phyloP scores from a whole-genome alignment of 176 grass and related monocot genomes.

The Hordeum marinum region DNA sequence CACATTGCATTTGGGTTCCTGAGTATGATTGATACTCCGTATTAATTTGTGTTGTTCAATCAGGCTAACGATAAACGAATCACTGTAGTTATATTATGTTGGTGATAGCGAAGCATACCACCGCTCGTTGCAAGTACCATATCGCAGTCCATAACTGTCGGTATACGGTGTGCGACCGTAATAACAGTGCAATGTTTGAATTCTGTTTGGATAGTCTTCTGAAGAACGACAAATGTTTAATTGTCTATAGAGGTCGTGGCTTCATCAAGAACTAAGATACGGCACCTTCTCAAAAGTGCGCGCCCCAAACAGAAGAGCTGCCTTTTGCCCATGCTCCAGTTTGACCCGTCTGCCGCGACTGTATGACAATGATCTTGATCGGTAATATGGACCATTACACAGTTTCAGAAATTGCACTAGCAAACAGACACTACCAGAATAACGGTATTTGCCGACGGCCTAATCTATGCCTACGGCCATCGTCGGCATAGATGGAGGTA shows the following conservation, averaged over 20 bases:
- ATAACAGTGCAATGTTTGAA: constrained; percentile 79
- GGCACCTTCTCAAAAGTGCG: constrained; percentile 60
- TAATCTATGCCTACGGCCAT: too few species aligned
- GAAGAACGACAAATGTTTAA: constrained; percentile 80
- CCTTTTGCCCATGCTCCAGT: constrained; percentile 98
- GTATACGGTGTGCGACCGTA: constrained; percentile 81
- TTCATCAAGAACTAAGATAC: constrained; percentile 80
- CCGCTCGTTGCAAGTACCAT: constrained; percentile 81
- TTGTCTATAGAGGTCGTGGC: constrained; percentile 90
- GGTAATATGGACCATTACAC: not conserved
- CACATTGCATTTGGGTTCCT: not conserved
- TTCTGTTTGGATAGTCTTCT: constrained; percentile 73
- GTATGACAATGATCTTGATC: not conserved
- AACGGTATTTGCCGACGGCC: too few species aligned
- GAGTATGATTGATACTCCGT: not conserved
- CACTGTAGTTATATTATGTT: not conserved
- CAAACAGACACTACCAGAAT: too few species aligned
- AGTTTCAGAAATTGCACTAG: not conserved
- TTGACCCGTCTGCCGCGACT: constrained; percentile 85
- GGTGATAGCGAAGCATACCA: constrained; percentile 28
- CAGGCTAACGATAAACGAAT: not conserved
- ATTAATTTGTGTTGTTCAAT: not conserved
- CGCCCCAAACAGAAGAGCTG: constrained; percentile 90
- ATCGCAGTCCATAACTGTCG: constrained; percentile 78
- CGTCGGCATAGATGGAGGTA: too few species aligned